Evolutionary conservation across 2,329 filamentous ascomycete species (phyloP).

Genomic region (Capronia coronata): DNA sequence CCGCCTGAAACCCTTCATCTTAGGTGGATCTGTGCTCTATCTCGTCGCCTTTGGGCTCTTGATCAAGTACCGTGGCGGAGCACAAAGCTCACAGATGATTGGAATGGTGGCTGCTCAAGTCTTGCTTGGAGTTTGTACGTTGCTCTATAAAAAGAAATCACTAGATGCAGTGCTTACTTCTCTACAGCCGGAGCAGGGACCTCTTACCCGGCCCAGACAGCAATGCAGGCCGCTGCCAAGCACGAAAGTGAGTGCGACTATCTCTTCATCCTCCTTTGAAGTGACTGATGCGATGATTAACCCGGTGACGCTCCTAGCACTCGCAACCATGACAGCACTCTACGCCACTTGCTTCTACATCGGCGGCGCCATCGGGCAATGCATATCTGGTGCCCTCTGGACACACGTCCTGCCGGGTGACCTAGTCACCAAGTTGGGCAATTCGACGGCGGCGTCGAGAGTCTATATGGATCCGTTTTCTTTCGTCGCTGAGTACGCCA

Average conservation of each 20-base stretch:
- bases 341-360: conserved; percentile 40
- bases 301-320: too few species aligned
- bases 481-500: conserved; percentile 31
- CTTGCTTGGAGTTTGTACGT: conserved; percentile 55
- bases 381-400: conserved; percentile 41
- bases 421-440: conserved; percentile 25
- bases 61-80: conserved; percentile 53
- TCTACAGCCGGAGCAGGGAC: conserved; percentile 47
- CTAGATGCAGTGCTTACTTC: conserved; percentile 46
- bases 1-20: conserved; percentile 56
- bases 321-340: conserved; percentile 55
- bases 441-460: conserved; percentile 33
- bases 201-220: too few species aligned
- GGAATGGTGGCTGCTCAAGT: conserved; percentile 59
- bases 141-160: conserved; percentile 51
- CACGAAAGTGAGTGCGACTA: too few species aligned
- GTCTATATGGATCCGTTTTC: conserved; percentile 37
- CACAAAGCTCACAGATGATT: conserved; percentile 39
- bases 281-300: too few species aligned
- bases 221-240: too few species aligned
- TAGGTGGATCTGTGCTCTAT: conserved; percentile 53
- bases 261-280: too few species aligned
- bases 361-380: conserved; percentile 40
- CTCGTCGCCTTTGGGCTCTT: conserved; percentile 57
- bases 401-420: conserved; percentile 37